Evolutionary conservation across 2,329 filamentous ascomycete species (phyloP), one percentile per base, ranked within the genome.

Genomic region (Cephalotrichum gorgonifer): DNA sequence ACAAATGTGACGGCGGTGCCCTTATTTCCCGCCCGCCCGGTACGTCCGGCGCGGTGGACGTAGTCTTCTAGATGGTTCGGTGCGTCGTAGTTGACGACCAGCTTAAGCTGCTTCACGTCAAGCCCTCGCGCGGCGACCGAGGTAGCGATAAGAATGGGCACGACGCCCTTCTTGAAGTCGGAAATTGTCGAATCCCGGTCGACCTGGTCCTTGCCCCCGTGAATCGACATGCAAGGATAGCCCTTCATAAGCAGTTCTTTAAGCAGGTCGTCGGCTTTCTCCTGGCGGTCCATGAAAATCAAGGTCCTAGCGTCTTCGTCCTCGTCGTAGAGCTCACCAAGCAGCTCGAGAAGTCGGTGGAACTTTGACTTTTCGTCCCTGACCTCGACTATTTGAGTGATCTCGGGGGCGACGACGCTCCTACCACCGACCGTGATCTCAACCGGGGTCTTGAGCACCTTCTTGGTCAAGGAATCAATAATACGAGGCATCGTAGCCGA

Each of bases 21-120:
- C 22, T 82, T 95, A 60, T 96, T 95, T 38, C 93, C 93, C 43
- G 93, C 93, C 62, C 93, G 85, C 11, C 93, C 93, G 7, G 93
- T 97, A 58, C 93, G 87, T 44, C 93, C 93, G 49, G 87, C 88
- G 54, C 93, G 85, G 64, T 96, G 93, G 38, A 97, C 91, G 60
- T 97, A 97, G 61, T 97, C 93, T 67, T 98, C 93, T 53, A 95
- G 68, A 67, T 97, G 90, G 59, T 95, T 95, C 1, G 90, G 91
- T 1, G 85, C 87, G 61, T 96, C 90, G 62, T 88, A 96, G 67
- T 97, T 97, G 68, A 98, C 83, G 48, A 98, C 93, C 28, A 97
- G 76, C 65, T 94, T 96, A 30, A 98, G 75, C 63, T 95, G 88
- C 67, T 96, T 95, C 42, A 98, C 91, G 63, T 98, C 93, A 38